phyloP scores from a whole-genome alignment of 176 grass and related monocot genomes.

The Secale cereale region DNA sequence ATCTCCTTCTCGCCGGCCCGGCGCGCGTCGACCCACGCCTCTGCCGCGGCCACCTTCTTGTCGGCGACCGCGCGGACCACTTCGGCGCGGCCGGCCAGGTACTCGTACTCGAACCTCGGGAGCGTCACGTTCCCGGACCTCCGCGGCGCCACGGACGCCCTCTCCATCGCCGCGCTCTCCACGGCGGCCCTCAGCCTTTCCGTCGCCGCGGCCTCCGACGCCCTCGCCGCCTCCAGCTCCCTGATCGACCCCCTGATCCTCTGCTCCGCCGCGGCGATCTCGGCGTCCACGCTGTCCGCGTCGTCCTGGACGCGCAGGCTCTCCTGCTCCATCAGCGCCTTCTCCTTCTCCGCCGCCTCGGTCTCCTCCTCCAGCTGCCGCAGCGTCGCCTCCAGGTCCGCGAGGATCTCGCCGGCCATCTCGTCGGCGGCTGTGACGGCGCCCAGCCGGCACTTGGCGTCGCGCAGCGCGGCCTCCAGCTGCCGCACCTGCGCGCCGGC shows the following conservation, averaged over 20 bases:
- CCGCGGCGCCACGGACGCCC: neutral
- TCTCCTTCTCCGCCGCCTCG: slow-evolving; percentile 47
- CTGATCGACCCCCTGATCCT: slow-evolving; percentile 27
- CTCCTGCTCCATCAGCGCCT: slow-evolving; percentile 32
- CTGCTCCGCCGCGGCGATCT: slow-evolving; percentile 27
- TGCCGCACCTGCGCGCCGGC: slow-evolving; percentile 45
- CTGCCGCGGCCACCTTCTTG: slow-evolving; percentile 62
- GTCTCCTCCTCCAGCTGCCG: slow-evolving; percentile 50
- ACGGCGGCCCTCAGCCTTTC: slow-evolving; percentile 45
- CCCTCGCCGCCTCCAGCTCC: slow-evolving; percentile 59
- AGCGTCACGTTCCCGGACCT: slow-evolving; percentile 42
- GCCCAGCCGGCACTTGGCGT: slow-evolving; percentile 41
- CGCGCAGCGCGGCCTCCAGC: slow-evolving; percentile 58
- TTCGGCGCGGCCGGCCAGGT: slow-evolving; percentile 38
- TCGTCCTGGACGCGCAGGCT: slow-evolving; percentile 1
- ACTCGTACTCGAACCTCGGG: slow-evolving; percentile 74
- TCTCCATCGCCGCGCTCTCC: slow-evolving; percentile 4
- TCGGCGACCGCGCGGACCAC: slow-evolving; percentile 39
- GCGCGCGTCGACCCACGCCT: slow-evolving; percentile 55
- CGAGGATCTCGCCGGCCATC: slow-evolving; percentile 33
- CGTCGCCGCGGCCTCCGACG: slow-evolving; percentile 43
- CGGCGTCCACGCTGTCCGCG: slow-evolving; percentile 21
- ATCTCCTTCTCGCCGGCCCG: slow-evolving; percentile 69
- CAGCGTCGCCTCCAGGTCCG: slow-evolving; percentile 45
- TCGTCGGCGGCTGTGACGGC: slow-evolving; percentile 44